Evolutionary conservation across 2,329 filamentous ascomycete genomes (phyloP), one percentile per base, ranked within the genome.

Genomic region (Thelonectria discophora): DNA sequence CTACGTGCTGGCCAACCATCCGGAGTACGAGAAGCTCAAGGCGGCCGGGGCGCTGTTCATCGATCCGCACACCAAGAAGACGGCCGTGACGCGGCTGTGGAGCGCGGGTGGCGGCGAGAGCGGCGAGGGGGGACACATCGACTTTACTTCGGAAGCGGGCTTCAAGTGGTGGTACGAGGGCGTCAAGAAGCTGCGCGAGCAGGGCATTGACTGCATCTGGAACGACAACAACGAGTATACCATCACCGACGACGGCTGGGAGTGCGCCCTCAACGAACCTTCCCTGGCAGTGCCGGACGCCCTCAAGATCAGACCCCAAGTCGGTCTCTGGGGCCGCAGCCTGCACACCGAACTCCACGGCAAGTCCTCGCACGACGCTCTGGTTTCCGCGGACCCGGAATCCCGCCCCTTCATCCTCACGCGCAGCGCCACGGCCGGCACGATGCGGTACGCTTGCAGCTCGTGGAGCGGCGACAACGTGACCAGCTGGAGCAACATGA

Each of bases 141-240:
- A 92, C 73, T 92, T 92, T 67, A 90, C 89, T 0, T 90, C 88
- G 0, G 79, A 84, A 20, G 82, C 83, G 0, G 89, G 87, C 0
- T 92, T 86, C 69, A 78, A 87, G 15, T 92, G 88, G 87, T 92
- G 90, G 90, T 89, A 86, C 62, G 79, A 90, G 1, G 89, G 90
- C 2, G 85, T 90, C 9, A 82, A 84, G 60, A 82, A 81, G 51
- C 79, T 92, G 1, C 86, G 86, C 56, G 77, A 84, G 24, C 77
- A 86, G 9, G 89, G 89, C 1, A 89, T 92, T 58, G 89, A 91
- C 66, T 89, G 84, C 49, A 91, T 92, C 77, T 92, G 90, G 90
- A 92, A 92, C 66, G 90, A 92, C 72, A 92, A 92, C 75, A 92
- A 92, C 66, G 90, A 92, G 73, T 92, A 91, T 73, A 88, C 86